phyloP scores from a whole-genome alignment of 352 stramenopile genomes.

The Phytophthora gonapodyides region DNA sequence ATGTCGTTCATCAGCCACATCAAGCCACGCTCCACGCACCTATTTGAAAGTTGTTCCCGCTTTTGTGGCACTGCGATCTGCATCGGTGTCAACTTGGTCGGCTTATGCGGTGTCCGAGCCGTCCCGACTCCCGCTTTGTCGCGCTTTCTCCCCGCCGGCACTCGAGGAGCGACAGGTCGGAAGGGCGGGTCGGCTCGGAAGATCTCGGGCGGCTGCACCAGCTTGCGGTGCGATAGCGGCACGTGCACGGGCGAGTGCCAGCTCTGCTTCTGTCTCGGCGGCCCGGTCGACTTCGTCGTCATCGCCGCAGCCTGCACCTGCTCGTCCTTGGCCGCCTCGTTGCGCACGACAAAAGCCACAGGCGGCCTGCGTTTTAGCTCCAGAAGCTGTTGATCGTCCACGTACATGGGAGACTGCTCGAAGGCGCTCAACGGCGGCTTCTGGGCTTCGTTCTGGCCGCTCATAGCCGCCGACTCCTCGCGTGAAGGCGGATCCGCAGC shows the following conservation, averaged over 20 bases:
- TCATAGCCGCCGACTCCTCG: conserved; percentile 11
- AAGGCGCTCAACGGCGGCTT: conserved; percentile 7
- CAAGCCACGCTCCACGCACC: conserved; percentile 17
- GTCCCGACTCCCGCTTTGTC: conserved; percentile 7
- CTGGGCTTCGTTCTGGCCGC: not conserved
- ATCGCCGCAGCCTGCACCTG: conserved; percentile 21
- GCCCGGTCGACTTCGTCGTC: not conserved
- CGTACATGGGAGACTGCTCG: conserved; percentile 42
- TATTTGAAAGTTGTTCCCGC: conserved; percentile 23
- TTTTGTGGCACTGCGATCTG: not conserved
- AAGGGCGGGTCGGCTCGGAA: conserved; percentile 51
- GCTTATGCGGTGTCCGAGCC: conserved; percentile 11
- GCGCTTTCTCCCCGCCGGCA: conserved; percentile 3
- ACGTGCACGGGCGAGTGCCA: conserved; percentile 72
- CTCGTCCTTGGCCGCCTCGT: conserved; percentile 27
- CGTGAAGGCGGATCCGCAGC: not conserved
- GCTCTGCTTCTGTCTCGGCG: conserved; percentile 33
- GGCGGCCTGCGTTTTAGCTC: conserved; percentile 43
- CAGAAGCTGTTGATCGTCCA: conserved; percentile 32
- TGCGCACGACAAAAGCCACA: conserved; percentile 51
- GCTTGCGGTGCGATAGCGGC: conserved; percentile 63
- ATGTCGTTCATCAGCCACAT: not conserved
- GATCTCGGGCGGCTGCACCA: conserved; percentile 53
- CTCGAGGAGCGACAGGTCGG: conserved; percentile 29
- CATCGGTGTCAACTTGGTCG: conserved; percentile 27